A percentile compares a stretch with the other conserved stretches of the same genome.
These are phyloP conservation scores for Trametes meyenii DNA, from an alignment of 768 basidiomycete species.

Conservation along the genomic window DNA sequence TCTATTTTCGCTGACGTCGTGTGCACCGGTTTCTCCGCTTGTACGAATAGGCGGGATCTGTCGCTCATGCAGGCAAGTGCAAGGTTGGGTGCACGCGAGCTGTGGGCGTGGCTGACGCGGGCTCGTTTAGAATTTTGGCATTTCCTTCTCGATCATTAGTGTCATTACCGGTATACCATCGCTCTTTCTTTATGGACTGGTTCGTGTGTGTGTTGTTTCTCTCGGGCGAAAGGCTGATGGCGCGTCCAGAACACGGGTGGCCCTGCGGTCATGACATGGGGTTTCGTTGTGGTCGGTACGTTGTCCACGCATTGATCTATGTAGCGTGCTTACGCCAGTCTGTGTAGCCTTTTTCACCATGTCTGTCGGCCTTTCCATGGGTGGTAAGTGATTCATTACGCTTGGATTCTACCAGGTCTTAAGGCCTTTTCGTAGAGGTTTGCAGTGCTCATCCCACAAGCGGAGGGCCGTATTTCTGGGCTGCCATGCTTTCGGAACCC, in stretches of 20 bases:
- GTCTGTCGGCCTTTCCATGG: constrained; percentile 76
- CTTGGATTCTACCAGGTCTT: background rate
- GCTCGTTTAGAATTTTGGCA: constrained; percentile 61
- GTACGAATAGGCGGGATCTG: constrained; percentile 54
- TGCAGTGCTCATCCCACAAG: constrained; percentile 70
- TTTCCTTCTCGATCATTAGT: constrained; percentile 77
- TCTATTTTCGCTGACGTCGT: background rate
- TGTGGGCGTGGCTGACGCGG: background rate
- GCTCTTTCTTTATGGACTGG: constrained; percentile 68
- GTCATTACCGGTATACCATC: constrained; percentile 75
- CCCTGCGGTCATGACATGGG: constrained; percentile 79
- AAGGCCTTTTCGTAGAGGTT: constrained; percentile 33
- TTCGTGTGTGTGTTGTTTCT: constrained; percentile 35
- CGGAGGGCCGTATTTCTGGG: constrained; percentile 81
- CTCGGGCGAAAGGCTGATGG: background rate
- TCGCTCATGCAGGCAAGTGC: constrained; percentile 58
- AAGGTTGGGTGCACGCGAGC: constrained; percentile 3
- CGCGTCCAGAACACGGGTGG: constrained; percentile 67
- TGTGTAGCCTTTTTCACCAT: constrained; percentile 61
- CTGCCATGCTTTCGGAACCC: constrained; percentile 69
- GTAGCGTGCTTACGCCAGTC: background rate
- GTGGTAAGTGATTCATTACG: constrained; percentile 44
- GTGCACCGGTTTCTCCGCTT: background rate
- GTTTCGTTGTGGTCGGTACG: constrained; percentile 67
- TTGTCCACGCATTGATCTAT: background rate